Conservation (phyloP, 2,329 filamentous ascomycete species). For the Arthrinium puccinioides region DNA sequence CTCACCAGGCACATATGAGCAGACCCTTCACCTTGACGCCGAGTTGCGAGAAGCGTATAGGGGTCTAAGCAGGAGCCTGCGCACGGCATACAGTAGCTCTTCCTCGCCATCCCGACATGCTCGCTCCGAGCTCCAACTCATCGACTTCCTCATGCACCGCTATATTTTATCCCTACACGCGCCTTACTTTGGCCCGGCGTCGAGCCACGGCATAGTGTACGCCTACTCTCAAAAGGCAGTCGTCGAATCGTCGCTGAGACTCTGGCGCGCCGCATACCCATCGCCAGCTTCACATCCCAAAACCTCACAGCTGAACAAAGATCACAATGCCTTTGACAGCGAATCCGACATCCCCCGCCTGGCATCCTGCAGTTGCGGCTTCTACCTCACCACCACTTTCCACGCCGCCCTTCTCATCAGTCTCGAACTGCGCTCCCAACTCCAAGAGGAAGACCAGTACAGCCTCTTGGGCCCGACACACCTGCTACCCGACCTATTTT, state of each 20-base stretch:
- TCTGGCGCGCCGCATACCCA: constrained; percentile 32
- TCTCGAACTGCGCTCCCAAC: constrained; percentile 29
- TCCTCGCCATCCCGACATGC: constrained; percentile 11
- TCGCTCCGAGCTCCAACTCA: constrained; percentile 31
- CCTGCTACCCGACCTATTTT: constrained; percentile 30
- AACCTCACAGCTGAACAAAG: constrained; percentile 2
- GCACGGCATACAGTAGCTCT: constrained; percentile 8
- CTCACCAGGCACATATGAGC: constrained; percentile 26
- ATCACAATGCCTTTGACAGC: neutral
- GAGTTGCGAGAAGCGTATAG: constrained; percentile 34
- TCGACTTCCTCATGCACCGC: constrained; percentile 43
- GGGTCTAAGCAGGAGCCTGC: constrained; percentile 25
- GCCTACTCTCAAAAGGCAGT: constrained; percentile 40
- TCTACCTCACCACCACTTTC: constrained; percentile 26
- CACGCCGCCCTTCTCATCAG: constrained; percentile 27
- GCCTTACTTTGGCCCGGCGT: constrained; percentile 34
- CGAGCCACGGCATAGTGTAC: constrained; percentile 30
- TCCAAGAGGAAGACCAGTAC: constrained; percentile 32
- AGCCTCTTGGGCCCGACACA: constrained; percentile 22
- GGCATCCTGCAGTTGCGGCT: constrained; percentile 27
- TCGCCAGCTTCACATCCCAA: constrained; percentile 10
- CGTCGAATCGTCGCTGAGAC: constrained; percentile 38
- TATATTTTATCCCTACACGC: constrained; percentile 48
- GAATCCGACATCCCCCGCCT: constrained; percentile 28
- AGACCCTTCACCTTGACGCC: constrained; percentile 32